Base-by-base conservation (phyloP, 441 rosid genomes). In the Hura crepitans region DNA sequence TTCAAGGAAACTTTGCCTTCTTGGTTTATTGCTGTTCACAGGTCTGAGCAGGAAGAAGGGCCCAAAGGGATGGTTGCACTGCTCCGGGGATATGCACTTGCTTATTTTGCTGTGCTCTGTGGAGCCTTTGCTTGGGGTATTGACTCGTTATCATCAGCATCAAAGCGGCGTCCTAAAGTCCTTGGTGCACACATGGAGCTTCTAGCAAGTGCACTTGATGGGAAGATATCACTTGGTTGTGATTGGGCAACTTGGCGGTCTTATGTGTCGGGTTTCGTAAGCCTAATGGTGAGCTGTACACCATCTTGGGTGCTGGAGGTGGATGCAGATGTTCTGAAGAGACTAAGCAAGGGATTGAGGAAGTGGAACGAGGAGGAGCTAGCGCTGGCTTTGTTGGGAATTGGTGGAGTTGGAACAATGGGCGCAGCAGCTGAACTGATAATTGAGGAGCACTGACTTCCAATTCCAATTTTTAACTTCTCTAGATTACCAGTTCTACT, bases 101-200 rank as follows among this genome's bases (percentile, higher is more conserved):
- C 99, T 1, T 89, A 89, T 82, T 91, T 96, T 79, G 85, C 90
- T 28, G 80, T 96, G 62, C 85, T 89, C 23, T 86, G 90, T 71
- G 92, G 96, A 55, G 78, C 95, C n/a, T 89, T 92, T 62, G 96
- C 98, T 10, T 96, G 99, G 99, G 99, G 99, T 20, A 77, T 93
- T 46, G 97, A 88, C 81, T 87, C 90, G 0, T 79, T 89, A 20
- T 79, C 88, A n/a, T 84, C 90, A 61, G 87, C 92, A 66, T 89
- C 96, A 14, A 89, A 82, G 77, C 86, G 92, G 28, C 84, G 98
- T 57, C 86, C 92, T 17, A 85, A 71, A 77, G 91, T 89, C 71
- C 84, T 96, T 56, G 86, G 86, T 58, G 60, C 80, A 68, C 99
- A 96, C 82, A 66, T 96, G 76, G 96, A 91, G 73, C 86, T 96